Evolutionary conservation across 371 early-diverging fungal species (phyloP), one percentile per base, ranked within the genome.

Genomic region (Zopfochytrium polystomum): DNA sequence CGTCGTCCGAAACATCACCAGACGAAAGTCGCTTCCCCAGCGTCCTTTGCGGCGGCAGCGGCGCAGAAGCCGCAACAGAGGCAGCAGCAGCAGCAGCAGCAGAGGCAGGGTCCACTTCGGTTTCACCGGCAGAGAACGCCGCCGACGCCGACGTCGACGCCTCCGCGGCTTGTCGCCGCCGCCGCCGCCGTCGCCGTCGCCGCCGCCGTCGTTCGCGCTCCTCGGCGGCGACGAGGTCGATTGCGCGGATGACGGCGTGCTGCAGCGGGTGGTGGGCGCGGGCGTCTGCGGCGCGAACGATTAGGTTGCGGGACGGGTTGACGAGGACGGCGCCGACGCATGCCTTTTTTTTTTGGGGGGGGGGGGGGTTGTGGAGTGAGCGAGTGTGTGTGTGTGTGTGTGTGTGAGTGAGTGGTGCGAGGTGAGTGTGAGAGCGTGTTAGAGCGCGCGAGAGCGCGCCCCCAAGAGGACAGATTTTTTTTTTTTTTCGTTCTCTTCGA

Each of bases 191-290:
- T n/a, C n/a, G n/a, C n/a, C n/a, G n/a, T n/a, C n/a, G n/a, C n/a
- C n/a, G n/a, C n/a, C n/a, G n/a, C 3, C 66, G 43, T 22, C 49
- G 34, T 3, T 11, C 43, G 25, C 25, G 63, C 45, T 78, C 81
- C 1, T 38, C 20, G 6, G 52, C 64, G 2, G 80, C 78, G 18
- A 80, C 77, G 3, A 34, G 25, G 1, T 55, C 66, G 18, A 81
- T 76, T 48, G 76, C 71, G 22, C 67, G 58, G 79, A 81, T 80
- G 4, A 55, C 65, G 1, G 80, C 77, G 45, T 82, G 82, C 7
- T 52, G 35, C 31, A 80, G 65, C n/a, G 80, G 80, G 53, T 80
- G 67, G 0, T 33, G 45, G 1, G 46, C 25, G 2, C 68, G 54
- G 23, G 9, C 42, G 44, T 75, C 81, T 0, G 7, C 15, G 23